Base-by-base conservation (phyloP, 2,329 filamentous ascomycete genomes). In the Cladophialophora immunda region DNA sequence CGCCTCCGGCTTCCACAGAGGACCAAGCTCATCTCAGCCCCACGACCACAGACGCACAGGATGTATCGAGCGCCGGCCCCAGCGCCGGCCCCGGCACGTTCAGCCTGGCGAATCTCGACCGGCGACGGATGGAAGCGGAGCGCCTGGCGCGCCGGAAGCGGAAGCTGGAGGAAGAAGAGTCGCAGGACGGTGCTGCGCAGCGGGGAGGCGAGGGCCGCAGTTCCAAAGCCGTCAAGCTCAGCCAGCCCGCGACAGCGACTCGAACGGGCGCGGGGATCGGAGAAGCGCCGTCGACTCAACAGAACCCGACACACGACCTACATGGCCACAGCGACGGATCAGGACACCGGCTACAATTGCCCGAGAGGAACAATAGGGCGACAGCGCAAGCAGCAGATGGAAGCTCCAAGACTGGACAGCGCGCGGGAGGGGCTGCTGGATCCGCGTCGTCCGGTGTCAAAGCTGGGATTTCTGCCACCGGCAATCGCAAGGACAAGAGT, bases 41-140 rank as follows among this genome's bases (percentile, higher is more conserved):
- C 30, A 32, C 30, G 4, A 32, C 30, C 30, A 32, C n/a, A n/a
- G n/a, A n/a, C n/a, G n/a, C n/a, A n/a, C n/a, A n/a, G 29, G 4
- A 30, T 4, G 34, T 38, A 38, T 15, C 34, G 15, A 38, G 15
- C 34, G 4, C 11, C 11, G 34, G 8, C 38, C 15, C 27, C 27
- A 32, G 52, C 9, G 6, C 27, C 32, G 9, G 22, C 32, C 27
- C n/a, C 30, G 11, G 29, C 25, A 30, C 45, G 17, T 69, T 67
- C 22, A 62, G 52, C 45, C 62, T 70, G 4, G 74, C 85, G 4
- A 85, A 85, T 3, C 78, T 97, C 1, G 86, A 97, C 79, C 87
- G 94, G 38, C 92, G 89, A 78, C 86, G 88, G 60, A 95, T 97
- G 92, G 94, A 97, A 77, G 84, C 89, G 73, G 93, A 96, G 76